These are phyloP conservation scores for Penicillium desertorum DNA, from an alignment of 495 filamentous ascomycete genomes.

Conservation along the genomic window DNA sequence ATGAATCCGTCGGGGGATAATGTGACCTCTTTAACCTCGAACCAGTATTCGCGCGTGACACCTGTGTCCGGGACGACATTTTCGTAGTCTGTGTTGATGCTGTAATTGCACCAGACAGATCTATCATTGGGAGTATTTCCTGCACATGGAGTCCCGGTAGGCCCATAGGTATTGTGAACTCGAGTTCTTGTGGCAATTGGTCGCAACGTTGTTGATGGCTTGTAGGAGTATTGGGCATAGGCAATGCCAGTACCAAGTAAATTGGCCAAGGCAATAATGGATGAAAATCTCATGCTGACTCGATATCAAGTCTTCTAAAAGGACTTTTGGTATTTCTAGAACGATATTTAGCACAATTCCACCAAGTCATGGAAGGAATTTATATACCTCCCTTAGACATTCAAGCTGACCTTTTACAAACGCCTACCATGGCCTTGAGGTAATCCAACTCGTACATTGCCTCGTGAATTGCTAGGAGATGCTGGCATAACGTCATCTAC, in stretches of 20 bases:
- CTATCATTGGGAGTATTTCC: neutral
- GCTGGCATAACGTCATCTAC: neutral
- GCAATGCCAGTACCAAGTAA: neutral
- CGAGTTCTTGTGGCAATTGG: neutral
- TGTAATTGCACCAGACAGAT: conserved; percentile 41
- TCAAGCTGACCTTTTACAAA: neutral
- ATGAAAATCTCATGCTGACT: neutral
- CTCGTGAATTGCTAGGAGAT: neutral
- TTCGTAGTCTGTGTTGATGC: conserved; percentile 58
- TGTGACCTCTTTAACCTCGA: conserved; percentile 41
- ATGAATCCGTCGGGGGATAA: conserved; percentile 65
- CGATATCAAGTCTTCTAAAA: too few species aligned
- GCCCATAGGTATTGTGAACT: neutral
- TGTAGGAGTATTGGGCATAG: neutral
- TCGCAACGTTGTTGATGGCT: neutral
- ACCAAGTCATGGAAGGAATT: neutral
- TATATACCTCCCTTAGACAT: neutral
- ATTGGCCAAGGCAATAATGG: neutral
- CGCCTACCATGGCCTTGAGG: neutral
- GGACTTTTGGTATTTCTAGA: too few species aligned
- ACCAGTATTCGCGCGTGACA: conserved; percentile 36
- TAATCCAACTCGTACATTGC: neutral
- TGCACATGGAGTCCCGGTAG: neutral
- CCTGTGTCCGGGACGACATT: conserved; percentile 43
- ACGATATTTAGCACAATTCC: neutral